Conservation (phyloP, 2,329 filamentous ascomycete species). For the Hypoxylon sp. region DNA sequence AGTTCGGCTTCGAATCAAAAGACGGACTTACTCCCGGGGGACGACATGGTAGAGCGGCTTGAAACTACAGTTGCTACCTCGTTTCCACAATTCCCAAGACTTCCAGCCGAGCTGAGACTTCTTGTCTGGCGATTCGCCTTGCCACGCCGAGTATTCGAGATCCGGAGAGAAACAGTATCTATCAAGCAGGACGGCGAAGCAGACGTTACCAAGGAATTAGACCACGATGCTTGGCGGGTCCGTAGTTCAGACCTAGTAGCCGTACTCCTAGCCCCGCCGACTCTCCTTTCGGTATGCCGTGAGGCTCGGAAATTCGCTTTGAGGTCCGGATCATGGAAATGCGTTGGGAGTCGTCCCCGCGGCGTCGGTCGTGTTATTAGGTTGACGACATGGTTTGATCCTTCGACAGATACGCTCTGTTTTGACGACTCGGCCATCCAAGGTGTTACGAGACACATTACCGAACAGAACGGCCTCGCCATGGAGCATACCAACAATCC, state of each 20-base stretch:
- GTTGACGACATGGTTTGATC: slow-evolving; percentile 40
- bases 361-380: slow-evolving; percentile 23
- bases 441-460: slow-evolving; percentile 1
- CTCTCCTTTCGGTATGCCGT: slow-evolving; percentile 35
- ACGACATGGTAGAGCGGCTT: slow-evolving; percentile 30
- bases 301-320: slow-evolving; percentile 34
- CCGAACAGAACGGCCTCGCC: slow-evolving; percentile 31
- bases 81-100: slow-evolving; percentile 37
- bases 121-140: slow-evolving; percentile 41
- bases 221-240: slow-evolving; percentile 41
- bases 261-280: slow-evolving; percentile 37
- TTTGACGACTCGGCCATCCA: slow-evolving; percentile 39
- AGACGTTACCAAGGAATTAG: slow-evolving; percentile 29
- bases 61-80: slow-evolving; percentile 26
- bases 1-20: slow-evolving; percentile 10
- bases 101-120: slow-evolving; percentile 38
- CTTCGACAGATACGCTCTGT: slow-evolving; percentile 39
- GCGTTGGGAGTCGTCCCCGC: slow-evolving; percentile 38
- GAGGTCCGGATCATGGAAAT: slow-evolving; percentile 40
- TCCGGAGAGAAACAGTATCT: slow-evolving; percentile 38
- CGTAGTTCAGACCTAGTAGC: slow-evolving; percentile 40
- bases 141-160: slow-evolving; percentile 42
- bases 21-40: not conserved
- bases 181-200: slow-evolving; percentile 36
- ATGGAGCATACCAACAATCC: slow-evolving; percentile 34